phyloP scores from a whole-genome alignment of 2,329 filamentous ascomycete genomes.

The Aspergillus caelatus region DNA sequence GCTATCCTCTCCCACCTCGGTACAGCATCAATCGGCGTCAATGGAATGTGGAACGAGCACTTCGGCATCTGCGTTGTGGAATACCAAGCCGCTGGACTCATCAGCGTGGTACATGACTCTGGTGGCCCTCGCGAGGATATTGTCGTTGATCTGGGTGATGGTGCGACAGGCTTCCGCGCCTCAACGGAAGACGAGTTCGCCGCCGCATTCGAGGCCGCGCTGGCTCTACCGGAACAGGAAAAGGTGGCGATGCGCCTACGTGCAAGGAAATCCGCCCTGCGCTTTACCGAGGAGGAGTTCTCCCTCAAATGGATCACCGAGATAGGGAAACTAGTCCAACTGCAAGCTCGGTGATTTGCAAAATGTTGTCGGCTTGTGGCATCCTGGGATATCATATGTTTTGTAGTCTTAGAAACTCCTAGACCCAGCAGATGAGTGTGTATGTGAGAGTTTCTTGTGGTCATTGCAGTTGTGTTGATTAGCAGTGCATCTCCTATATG shows the following conservation, averaged over 20 bases:
- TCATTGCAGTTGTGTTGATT: neutral
- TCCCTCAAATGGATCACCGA: slow-evolving; percentile 74
- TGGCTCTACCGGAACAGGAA: slow-evolving; percentile 64
- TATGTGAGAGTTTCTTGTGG: neutral
- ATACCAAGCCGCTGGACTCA: slow-evolving; percentile 92
- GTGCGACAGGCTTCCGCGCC: slow-evolving; percentile 85
- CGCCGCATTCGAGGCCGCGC: slow-evolving; percentile 73
- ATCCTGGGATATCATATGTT: neutral
- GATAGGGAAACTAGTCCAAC: slow-evolving; percentile 69
- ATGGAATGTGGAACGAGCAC: slow-evolving; percentile 99
- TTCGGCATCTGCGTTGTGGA: slow-evolving; percentile 98
- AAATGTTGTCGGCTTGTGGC: neutral
- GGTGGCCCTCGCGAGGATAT: slow-evolving; percentile 94
- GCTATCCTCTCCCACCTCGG: slow-evolving; percentile 79
- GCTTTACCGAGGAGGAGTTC: slow-evolving; percentile 90
- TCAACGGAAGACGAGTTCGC: slow-evolving; percentile 79
- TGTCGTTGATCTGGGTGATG: slow-evolving; percentile 76
- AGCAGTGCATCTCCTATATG: neutral
- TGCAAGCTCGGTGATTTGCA: slow-evolving; percentile 32
- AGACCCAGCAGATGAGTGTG: neutral
- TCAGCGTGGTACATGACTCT: slow-evolving; percentile 89
- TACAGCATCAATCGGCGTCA: slow-evolving; percentile 81
- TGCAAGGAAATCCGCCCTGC: slow-evolving; percentile 74
- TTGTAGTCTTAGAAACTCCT: neutral
- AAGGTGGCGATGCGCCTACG: slow-evolving; percentile 73